Conservation (phyloP, 176 grass and related monocot species). For the Secale cereale region DNA sequence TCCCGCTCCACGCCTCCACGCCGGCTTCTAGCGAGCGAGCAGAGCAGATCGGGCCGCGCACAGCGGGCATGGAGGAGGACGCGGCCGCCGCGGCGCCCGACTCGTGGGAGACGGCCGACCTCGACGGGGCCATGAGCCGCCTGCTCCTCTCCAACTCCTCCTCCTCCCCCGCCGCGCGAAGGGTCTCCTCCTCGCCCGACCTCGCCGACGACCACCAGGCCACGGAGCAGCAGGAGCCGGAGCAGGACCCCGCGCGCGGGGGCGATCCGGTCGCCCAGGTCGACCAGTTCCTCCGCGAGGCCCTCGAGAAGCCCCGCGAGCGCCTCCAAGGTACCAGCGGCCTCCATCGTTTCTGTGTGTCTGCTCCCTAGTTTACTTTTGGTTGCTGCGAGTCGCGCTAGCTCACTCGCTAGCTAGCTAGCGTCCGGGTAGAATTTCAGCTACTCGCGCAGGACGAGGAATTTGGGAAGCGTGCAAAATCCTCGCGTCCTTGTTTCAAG, state of each 20-base stretch:
- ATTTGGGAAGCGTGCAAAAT: neutral
- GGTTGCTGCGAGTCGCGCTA: too few species aligned
- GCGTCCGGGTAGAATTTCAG: neutral
- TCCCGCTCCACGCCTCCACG: neutral
- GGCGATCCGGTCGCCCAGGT: constrained; percentile 56
- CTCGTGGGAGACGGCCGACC: constrained; percentile 93
- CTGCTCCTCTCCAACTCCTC: constrained; percentile 47
- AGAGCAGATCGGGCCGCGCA: neutral
- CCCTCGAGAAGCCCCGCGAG: constrained; percentile 94
- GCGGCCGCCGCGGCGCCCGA: constrained; percentile 42
- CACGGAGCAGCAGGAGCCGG: neutral
- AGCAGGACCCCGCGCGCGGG: too few species aligned
- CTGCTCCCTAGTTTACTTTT: neutral
- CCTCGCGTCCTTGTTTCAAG: neutral
- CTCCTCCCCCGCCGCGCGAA: neutral
- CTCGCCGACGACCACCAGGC: constrained; percentile 24
- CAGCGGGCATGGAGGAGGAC: constrained; percentile 13
- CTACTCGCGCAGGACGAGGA: neutral
- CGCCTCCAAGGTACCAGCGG: constrained; percentile 74
- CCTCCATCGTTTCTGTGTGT: too few species aligned
- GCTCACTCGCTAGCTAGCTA: neutral
- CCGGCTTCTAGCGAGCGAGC: neutral
- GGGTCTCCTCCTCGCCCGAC: constrained; percentile 34
- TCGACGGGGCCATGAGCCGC: constrained; percentile 68
- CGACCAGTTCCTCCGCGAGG: constrained; percentile 89